phyloP scores from a whole-genome alignment of 208 protist genomes.

The Herpetomonas samuelpessoai region DNA sequence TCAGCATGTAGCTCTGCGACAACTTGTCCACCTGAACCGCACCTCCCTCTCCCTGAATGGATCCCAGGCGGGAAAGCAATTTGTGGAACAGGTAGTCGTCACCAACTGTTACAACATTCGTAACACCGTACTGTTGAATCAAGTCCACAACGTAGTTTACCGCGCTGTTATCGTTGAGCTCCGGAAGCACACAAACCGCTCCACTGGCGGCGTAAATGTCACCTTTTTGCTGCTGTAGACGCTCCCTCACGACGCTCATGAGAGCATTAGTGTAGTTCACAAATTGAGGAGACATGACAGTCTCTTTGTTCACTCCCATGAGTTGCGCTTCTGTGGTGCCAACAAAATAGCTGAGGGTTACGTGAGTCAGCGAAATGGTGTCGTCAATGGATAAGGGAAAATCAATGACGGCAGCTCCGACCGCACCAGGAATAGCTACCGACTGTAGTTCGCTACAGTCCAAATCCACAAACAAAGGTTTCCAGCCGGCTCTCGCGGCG shows the following conservation, averaged over 20 bases:
- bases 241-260: slow-evolving; percentile 30
- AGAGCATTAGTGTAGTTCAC: slow-evolving; percentile 56
- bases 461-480: slow-evolving; percentile 69
- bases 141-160: slow-evolving; percentile 66
- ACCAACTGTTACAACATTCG: slow-evolving; percentile 63
- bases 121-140: slow-evolving; percentile 54
- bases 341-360: slow-evolving; percentile 76
- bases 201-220: slow-evolving; percentile 65
- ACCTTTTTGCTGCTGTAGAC: slow-evolving; percentile 42
- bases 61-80: slow-evolving; percentile 30
- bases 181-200: slow-evolving; percentile 64
- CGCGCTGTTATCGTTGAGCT: slow-evolving; percentile 58
- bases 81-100: slow-evolving; percentile 79
- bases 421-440: slow-evolving; percentile 58
- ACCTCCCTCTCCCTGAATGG: slow-evolving; percentile 9
- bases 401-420: slow-evolving; percentile 65
- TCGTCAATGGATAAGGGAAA: slow-evolving; percentile 71
- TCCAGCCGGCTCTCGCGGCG: slow-evolving; percentile 72
- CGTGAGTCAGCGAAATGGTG: slow-evolving; percentile 37
- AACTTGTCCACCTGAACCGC: slow-evolving; percentile 56
- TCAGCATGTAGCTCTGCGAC: slow-evolving; percentile 49
- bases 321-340: slow-evolving; percentile 59
- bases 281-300: slow-evolving; percentile 49
- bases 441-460: slow-evolving; percentile 53
- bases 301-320: slow-evolving; percentile 27